Evolutionary conservation across 2,329 filamentous ascomycete genomes (phyloP).

Genomic region (Penicillium oxalicum): DNA sequence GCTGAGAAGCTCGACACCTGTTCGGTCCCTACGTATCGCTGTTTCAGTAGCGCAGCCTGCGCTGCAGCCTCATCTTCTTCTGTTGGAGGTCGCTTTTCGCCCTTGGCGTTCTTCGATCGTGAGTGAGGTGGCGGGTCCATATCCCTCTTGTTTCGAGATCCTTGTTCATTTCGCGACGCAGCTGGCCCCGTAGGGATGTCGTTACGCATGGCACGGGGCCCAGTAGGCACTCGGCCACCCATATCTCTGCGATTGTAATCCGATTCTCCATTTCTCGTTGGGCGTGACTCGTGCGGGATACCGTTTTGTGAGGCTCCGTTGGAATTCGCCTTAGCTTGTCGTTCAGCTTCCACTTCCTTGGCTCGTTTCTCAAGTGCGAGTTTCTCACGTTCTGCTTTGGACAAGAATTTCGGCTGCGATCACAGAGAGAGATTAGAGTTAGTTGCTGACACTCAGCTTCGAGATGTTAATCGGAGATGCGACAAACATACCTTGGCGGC

Average conservation of each 20-base stretch:
- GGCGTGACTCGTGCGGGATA: constrained; percentile 9
- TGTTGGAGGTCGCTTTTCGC: constrained; percentile 36
- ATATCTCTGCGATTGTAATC: constrained; percentile 3
- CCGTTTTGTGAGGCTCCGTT: constrained; percentile 25
- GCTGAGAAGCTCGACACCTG: constrained; percentile 87
- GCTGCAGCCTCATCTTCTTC: constrained; percentile 56
- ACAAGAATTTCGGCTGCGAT: constrained; percentile 69
- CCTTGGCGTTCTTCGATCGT: constrained; percentile 34
- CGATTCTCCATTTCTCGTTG: constrained; percentile 20
- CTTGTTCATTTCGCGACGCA: constrained; percentile 37
- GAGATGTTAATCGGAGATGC: not conserved
- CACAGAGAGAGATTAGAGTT: constrained; percentile 12
- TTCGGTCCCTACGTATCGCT: constrained; percentile 87
- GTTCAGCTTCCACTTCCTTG: constrained; percentile 63
- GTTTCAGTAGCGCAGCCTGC: constrained; percentile 67
- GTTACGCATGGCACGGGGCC: constrained; percentile 62
- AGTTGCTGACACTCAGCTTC: constrained; percentile 7
- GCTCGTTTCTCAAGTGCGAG: constrained; percentile 70
- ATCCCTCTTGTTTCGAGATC: constrained; percentile 37
- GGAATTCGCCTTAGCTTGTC: constrained; percentile 40
- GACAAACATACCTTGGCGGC: constrained; percentile 60
- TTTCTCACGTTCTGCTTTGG: constrained; percentile 74
- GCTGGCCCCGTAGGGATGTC: constrained; percentile 47
- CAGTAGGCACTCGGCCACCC: constrained; percentile 51
- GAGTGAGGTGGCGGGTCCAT: constrained; percentile 47